Evolutionary conservation across 768 basidiomycete species (phyloP), one percentile per base, ranked within the genome.

Genomic region (Pleurotus sapidus): DNA sequence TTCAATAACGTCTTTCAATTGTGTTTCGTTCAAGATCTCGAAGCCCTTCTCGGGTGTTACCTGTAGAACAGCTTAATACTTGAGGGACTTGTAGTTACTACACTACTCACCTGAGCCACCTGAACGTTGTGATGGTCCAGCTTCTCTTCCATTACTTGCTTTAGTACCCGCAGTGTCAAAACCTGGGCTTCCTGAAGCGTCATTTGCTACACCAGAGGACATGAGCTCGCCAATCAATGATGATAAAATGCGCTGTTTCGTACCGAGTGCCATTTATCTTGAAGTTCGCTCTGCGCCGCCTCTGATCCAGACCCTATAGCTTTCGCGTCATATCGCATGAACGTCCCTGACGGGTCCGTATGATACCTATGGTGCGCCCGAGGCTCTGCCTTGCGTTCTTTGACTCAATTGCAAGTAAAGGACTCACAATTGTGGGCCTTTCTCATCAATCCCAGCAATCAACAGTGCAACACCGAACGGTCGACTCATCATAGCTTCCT

Each of bases 141-240:
- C 71, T 97, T 98, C 77, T 98, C 97, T 72, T 98, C 97, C 97
- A 98, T 99, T 45, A 98, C 97, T 76, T 98, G 95, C 76, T 99
- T 98, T 60, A 98, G 77, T 46, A 98, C 93, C 61, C 85, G 87
- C 53, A 98, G 76, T 3, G 92, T 89, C 60, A 98, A 75, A 39
- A 83, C 77, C 63, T 98, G 93, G 0, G 95, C 97, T 72, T 97
- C 94, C 62, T 79, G 73, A 20, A 98, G 77, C 6, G 89, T 87
- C 87, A 98, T 96, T 84, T 87, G 87, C 96, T 98, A 65, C n/a
- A 56, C 40, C 63, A 48, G 12, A 47, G 18, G 18, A 14, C 53
- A 48, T 54, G 60, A 55, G 49, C 60, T 24, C 14, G 9, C 24
- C 24, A 5, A 23, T 39, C 17, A 23, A 34, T 25, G 27, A 24